These are phyloP conservation scores for Zygosaccharomyces lentus DNA, from an alignment of 805 yeast species.

Conservation along the genomic window DNA sequence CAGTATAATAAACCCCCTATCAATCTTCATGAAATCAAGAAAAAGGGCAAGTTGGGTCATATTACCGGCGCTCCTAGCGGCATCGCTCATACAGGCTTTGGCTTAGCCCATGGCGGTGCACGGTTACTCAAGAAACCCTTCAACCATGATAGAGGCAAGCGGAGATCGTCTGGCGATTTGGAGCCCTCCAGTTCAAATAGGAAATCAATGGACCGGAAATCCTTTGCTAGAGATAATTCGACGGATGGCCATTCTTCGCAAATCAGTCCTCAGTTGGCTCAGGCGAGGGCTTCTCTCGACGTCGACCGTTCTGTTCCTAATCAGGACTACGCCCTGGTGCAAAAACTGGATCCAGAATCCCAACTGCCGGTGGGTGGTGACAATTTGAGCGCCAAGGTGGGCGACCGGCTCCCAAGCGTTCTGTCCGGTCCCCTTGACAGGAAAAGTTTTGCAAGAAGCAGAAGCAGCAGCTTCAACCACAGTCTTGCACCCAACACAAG, in stretches of 20 bases:
- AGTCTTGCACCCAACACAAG: slow-evolving; percentile 32
- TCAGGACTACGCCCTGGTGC: slow-evolving; percentile 28
- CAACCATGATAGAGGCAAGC: slow-evolving; percentile 8
- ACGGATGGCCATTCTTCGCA: slow-evolving; percentile 6
- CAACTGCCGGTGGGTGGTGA: slow-evolving; percentile 14
- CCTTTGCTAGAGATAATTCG: neutral
- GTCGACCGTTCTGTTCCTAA: slow-evolving; percentile 31
- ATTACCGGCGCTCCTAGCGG: slow-evolving; percentile 36
- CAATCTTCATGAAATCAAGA: slow-evolving; percentile 33
- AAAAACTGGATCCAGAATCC: slow-evolving; percentile 14
- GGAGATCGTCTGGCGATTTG: neutral
- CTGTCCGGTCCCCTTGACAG: slow-evolving; percentile 8
- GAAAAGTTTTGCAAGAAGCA: slow-evolving; percentile 3
- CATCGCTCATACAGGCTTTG: slow-evolving; percentile 39
- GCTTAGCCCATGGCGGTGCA: slow-evolving; percentile 38
- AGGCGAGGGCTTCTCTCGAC: slow-evolving; percentile 19
- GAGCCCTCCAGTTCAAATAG: neutral
- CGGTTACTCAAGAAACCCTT: slow-evolving; percentile 34
- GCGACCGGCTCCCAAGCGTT: slow-evolving; percentile 16
- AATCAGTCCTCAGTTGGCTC: slow-evolving; percentile 8
- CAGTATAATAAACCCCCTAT: slow-evolving; percentile 64
- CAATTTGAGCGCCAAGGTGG: slow-evolving; percentile 14
- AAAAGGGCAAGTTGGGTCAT: slow-evolving; percentile 35
- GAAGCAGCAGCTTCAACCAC: slow-evolving; percentile 26
- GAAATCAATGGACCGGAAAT: slow-evolving; percentile 1